These are phyloP conservation scores for Dictyostelium capitatum DNA, from an alignment of 78 protist genomes.

Conservation along the genomic window DNA sequence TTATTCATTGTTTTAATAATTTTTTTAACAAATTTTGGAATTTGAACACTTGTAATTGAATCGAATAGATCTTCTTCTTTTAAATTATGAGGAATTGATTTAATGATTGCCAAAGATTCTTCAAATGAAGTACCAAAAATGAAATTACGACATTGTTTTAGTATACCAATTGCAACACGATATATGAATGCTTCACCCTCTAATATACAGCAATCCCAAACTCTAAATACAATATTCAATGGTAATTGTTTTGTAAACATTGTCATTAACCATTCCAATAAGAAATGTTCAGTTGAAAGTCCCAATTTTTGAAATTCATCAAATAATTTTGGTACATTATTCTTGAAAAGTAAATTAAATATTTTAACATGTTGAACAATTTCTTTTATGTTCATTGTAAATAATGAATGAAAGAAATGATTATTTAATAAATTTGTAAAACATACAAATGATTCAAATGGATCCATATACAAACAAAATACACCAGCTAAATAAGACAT, in stretches of 20 bases:
- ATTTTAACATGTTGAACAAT: constrained; percentile 64
- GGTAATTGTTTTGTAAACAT: constrained; percentile 77
- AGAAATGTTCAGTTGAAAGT: constrained; percentile 61
- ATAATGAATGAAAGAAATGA: constrained; percentile 76
- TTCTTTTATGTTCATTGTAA: constrained; percentile 60
- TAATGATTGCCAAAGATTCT: constrained; percentile 19
- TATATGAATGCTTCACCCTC: constrained; percentile 85
- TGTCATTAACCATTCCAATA: constrained; percentile 87
- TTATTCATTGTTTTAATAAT: constrained; percentile 22
- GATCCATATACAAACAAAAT: constrained; percentile 46
- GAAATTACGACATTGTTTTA: constrained; percentile 35
- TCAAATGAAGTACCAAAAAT: constrained; percentile 48
- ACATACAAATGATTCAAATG: constrained; percentile 47
- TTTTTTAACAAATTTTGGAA: constrained; percentile 42
- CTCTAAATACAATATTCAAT: constrained; percentile 29
- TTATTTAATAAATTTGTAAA: constrained; percentile 74
- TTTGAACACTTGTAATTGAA: constrained; percentile 19
- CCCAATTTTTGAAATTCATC: constrained; percentile 19
- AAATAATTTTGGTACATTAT: constrained; percentile 55
- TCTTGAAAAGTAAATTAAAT: constrained; percentile 53
- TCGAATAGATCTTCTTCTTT: constrained; percentile 70
- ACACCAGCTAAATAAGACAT: constrained; percentile 87
- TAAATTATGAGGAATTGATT: constrained; percentile 46
- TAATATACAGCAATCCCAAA: constrained; percentile 80
- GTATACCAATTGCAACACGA: constrained; percentile 53